These are phyloP conservation scores for Fusarium penzigii DNA, from an alignment of 2,329 filamentous ascomycete genomes.

Conservation along the genomic window DNA sequence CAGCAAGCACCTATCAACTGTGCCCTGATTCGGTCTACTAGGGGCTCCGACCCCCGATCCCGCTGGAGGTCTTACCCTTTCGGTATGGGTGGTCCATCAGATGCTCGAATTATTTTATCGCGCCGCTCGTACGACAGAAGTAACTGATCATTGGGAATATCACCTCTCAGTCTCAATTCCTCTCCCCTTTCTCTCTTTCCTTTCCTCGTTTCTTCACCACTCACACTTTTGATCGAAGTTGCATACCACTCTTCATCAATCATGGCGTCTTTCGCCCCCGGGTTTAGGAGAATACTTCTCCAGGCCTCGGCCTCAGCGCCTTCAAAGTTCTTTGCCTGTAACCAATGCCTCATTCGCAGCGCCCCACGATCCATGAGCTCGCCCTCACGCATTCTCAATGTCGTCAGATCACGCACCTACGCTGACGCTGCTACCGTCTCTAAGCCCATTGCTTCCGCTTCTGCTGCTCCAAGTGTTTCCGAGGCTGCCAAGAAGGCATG, in stretches of 20 bases:
- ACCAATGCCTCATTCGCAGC: conserved; percentile 47
- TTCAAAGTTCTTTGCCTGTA: conserved; percentile 46
- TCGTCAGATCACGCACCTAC: conserved; percentile 41
- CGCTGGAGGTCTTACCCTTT: conserved; percentile 17
- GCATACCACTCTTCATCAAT: conserved; percentile 7
- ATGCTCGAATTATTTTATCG: conserved; percentile 13
- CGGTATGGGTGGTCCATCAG: conserved; percentile 15
- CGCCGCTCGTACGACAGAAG: conserved; percentile 20
- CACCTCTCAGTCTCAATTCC: conserved; percentile 9
- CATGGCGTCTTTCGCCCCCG: conserved; percentile 47
- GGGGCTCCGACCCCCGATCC: conserved; percentile 6
- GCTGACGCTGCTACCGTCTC: conserved; percentile 35
- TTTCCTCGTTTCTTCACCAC: conserved; percentile 2
- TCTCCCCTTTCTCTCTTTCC: neutral
- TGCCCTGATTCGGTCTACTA: conserved; percentile 17
- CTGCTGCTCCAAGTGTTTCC: conserved; percentile 24
- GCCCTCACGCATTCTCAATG: conserved; percentile 42
- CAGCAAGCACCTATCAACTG: conserved; percentile 34
- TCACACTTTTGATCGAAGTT: conserved; percentile 13
- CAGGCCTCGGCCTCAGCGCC: conserved; percentile 34
- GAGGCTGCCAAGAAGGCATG: conserved; percentile 42
- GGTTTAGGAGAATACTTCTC: conserved; percentile 43
- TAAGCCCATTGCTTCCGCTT: conserved; percentile 30
- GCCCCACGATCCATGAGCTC: conserved; percentile 26
- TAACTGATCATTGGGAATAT: conserved; percentile 12